Evolutionary conservation across 345 rosid species (phyloP).

Genomic region (Tarenaya hassleriana): DNA sequence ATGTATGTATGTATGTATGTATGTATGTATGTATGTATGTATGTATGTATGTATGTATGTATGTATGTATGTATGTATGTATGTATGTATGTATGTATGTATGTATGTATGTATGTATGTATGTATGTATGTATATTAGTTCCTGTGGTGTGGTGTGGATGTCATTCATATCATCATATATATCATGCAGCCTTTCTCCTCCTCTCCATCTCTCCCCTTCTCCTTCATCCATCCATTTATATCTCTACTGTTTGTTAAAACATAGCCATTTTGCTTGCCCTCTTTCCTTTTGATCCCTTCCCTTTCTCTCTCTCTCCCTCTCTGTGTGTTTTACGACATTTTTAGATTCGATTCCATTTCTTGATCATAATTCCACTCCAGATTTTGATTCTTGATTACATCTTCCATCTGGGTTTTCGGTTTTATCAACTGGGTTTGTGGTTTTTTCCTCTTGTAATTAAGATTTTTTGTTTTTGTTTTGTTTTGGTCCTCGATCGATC

Average conservation of each 20-base stretch:
- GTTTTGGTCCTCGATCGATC: neutral
- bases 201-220: conserved; percentile 16
- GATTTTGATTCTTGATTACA: conserved; percentile 17
- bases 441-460: conserved; percentile 13
- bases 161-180: conserved; percentile 20
- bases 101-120: no score
- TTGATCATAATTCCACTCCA: conserved; percentile 5
- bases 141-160: no score
- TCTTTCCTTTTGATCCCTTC: conserved; percentile 9
- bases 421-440: conserved; percentile 12
- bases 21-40: no score
- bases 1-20: no score
- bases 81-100: no score
- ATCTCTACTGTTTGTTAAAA: conserved; percentile 25
- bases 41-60: no score
- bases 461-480: neutral
- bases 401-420: conserved; percentile 14
- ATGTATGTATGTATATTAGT: neutral
- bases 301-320: conserved; percentile 5
- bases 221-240: conserved; percentile 16
- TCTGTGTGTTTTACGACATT: conserved; percentile 14
- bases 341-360: conserved; percentile 7
- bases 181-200: conserved; percentile 4
- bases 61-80: no score
- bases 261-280: conserved; percentile 28